Evolutionary conservation across 352 stramenopile genomes (phyloP).

Genomic region (Globisporangium abappressorium): DNA sequence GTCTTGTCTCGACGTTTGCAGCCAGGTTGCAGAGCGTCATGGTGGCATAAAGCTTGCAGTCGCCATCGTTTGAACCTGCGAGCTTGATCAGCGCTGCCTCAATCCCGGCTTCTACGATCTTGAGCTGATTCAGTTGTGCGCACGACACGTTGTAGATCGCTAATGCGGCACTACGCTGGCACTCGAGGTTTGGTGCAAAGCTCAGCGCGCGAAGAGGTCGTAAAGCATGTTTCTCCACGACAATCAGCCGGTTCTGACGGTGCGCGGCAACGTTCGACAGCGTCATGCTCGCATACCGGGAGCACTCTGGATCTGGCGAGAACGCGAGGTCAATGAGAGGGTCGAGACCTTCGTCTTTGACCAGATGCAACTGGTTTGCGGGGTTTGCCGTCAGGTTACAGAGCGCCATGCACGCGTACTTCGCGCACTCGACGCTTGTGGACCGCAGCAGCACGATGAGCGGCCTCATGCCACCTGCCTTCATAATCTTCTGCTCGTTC

Average conservation of each 20-base stretch:
- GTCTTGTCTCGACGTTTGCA: constrained; percentile 91
- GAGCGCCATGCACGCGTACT: constrained; percentile 92
- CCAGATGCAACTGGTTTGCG: constrained; percentile 89
- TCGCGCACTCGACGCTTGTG: constrained; percentile 51
- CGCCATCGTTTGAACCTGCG: constrained; percentile 80
- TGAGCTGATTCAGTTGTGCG: constrained; percentile 86
- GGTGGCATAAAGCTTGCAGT: constrained; percentile 92
- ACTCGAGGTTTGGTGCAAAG: constrained; percentile 83
- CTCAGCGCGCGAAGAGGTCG: constrained; percentile 77
- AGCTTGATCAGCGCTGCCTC: constrained; percentile 86
- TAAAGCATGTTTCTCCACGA: constrained; percentile 87
- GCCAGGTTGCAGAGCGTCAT: constrained; percentile 96
- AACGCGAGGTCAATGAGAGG: constrained; percentile 79
- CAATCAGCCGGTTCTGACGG: constrained; percentile 78
- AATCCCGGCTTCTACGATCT: constrained; percentile 88
- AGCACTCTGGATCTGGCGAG: constrained; percentile 71
- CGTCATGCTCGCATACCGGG: constrained; percentile 91
- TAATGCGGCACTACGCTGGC: constrained; percentile 88
- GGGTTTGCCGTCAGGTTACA: constrained; percentile 93
- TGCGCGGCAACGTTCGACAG: constrained; percentile 92
- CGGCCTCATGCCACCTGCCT: constrained; percentile 58
- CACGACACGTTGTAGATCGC: constrained; percentile 96
- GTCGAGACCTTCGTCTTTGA: constrained; percentile 74
- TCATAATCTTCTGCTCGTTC: constrained; percentile 82
- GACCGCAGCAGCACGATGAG: constrained; percentile 62